A percentile compares a stretch with the other conserved stretches of the same genome.
These are phyloP conservation scores for Leptographium lundbergii DNA, from an alignment of 2,329 filamentous ascomycete species.

Conservation along the genomic window DNA sequence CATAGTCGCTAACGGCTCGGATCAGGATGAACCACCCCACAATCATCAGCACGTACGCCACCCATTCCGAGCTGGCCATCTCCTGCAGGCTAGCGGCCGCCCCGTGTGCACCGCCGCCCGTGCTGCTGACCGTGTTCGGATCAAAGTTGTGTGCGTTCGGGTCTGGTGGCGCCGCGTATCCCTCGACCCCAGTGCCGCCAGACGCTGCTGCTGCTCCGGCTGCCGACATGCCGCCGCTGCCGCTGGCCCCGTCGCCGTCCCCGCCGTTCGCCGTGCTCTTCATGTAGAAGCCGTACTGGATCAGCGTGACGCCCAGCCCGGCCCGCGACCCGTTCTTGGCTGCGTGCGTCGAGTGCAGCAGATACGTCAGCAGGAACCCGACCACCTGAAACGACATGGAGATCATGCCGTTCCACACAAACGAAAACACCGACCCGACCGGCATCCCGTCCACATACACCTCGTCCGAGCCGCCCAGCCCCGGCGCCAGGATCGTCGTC, in stretches of 20 bases:
- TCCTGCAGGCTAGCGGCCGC: conserved; percentile 28
- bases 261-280: conserved; percentile 40
- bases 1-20: conserved; percentile 80
- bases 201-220: conserved; percentile 27
- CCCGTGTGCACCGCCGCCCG: conserved; percentile 20
- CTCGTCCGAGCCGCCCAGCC: conserved; percentile 79
- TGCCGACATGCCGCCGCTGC: conserved; percentile 25
- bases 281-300: conserved; percentile 97
- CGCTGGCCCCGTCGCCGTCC: conserved; percentile 21
- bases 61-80: conserved; percentile 69
- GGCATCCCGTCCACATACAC: conserved; percentile 95
- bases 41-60: conserved; percentile 90
- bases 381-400: conserved; percentile 95
- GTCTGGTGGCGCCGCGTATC: conserved; percentile 61
- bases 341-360: conserved; percentile 93
- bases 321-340: conserved; percentile 95
- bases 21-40: conserved; percentile 98
- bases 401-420: conserved; percentile 90
- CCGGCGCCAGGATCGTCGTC: conserved; percentile 90
- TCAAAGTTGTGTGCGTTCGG: conserved; percentile 88
- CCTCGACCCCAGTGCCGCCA: conserved; percentile 28
- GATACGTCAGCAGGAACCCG: conserved; percentile 94
- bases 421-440: conserved; percentile 76
- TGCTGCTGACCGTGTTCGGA: conserved; percentile 46
- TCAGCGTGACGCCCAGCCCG: conserved; percentile 85